These are phyloP conservation scores for Aphanomyces euteiches DNA, from an alignment of 352 stramenopile genomes.

Conservation along the genomic window DNA sequence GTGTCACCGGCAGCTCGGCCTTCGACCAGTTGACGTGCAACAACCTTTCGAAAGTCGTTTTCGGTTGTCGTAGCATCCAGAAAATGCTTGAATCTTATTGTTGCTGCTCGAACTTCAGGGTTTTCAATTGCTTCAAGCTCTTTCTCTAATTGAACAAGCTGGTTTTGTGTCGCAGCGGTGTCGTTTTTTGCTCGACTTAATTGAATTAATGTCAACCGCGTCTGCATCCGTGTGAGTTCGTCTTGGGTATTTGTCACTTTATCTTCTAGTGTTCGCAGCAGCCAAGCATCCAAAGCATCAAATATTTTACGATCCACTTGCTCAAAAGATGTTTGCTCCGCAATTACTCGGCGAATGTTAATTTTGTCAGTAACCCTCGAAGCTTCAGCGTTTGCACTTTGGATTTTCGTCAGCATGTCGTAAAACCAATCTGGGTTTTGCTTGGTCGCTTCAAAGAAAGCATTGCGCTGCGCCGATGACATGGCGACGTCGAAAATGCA, in stretches of 20 bases:
- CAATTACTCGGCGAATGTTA: conserved; percentile 6
- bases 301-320: conserved; percentile 8
- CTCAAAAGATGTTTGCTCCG: not conserved
- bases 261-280: not conserved
- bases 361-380: conserved; percentile 1
- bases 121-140: too few relatives aligned
- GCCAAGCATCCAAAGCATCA: not conserved
- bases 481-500: conserved; percentile 21
- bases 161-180: too few relatives aligned
- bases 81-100: too few relatives aligned
- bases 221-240: too few relatives aligned
- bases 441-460: not conserved
- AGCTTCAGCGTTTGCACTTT: conserved; percentile 6
- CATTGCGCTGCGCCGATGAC: not conserved
- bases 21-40: too few relatives aligned
- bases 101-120: too few relatives aligned
- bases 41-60: too few relatives aligned
- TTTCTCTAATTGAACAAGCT: too few relatives aligned
- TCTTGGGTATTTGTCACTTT: not conserved
- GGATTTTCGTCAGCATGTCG: conserved; percentile 13
- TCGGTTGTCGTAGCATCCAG: too few relatives aligned
- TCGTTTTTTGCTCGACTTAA: too few relatives aligned
- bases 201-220: too few relatives aligned
- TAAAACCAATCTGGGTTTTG: not conserved
- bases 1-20: too few relatives aligned